These are phyloP conservation scores for Hypoxylon sp. DNA, from an alignment of 2,329 filamentous ascomycete genomes.

Conservation along the genomic window DNA sequence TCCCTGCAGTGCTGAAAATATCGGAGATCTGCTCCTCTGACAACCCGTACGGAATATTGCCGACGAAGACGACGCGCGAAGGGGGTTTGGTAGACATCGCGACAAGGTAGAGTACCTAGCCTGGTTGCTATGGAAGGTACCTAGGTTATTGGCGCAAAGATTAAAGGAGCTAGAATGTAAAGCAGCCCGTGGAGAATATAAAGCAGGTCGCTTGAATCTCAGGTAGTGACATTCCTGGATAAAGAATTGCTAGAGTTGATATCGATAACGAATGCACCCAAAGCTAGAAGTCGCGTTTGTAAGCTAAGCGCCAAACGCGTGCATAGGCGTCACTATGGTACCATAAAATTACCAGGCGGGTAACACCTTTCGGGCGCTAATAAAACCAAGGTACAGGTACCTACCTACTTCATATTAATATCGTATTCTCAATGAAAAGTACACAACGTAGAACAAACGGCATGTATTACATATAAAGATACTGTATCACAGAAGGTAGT, in stretches of 20 bases:
- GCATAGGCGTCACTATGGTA: too few species aligned
- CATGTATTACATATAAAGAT: too few species aligned
- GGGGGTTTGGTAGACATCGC: slow-evolving; percentile 80
- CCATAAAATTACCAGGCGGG: too few species aligned
- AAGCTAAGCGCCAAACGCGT: too few species aligned
- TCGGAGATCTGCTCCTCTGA: slow-evolving; percentile 97
- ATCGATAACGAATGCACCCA: background rate
- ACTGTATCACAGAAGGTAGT: too few species aligned
- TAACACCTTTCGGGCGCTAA: too few species aligned
- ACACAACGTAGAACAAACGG: too few species aligned
- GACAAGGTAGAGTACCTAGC: background rate
- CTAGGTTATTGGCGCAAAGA: too few species aligned
- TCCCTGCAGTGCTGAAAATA: slow-evolving; percentile 89
- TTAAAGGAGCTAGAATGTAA: background rate
- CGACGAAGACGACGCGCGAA: slow-evolving; percentile 84
- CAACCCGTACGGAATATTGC: slow-evolving; percentile 77
- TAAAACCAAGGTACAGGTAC: too few species aligned
- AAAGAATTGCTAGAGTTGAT: background rate
- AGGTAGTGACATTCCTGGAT: background rate
- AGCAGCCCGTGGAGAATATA: background rate
- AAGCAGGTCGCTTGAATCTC: background rate
- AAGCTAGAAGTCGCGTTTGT: too few species aligned
- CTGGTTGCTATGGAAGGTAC: background rate
- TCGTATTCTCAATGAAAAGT: too few species aligned
- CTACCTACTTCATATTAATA: too few species aligned